Conservation (phyloP, 1,284 basidiomycete genomes). For the Kalmanozyma brasiliensis region DNA sequence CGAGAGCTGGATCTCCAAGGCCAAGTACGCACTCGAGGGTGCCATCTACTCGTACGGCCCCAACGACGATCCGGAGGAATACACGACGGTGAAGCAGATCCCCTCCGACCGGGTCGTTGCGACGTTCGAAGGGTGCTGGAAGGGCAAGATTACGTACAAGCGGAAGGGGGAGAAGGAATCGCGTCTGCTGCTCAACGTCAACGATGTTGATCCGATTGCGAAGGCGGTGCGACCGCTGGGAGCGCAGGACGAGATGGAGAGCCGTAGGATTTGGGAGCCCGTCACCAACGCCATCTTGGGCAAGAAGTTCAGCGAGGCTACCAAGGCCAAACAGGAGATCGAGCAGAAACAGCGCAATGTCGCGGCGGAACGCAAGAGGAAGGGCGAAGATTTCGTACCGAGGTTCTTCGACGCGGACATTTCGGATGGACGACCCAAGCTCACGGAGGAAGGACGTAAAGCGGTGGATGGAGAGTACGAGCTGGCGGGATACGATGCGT, state of each 20-base stretch:
- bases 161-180: slow-evolving; percentile 77
- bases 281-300: slow-evolving; percentile 76
- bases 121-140: slow-evolving; percentile 88
- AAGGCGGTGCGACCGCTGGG: slow-evolving; percentile 85
- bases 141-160: slow-evolving; percentile 82
- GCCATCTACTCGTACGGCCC: slow-evolving; percentile 81
- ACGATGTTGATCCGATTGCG: slow-evolving; percentile 78
- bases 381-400: slow-evolving; percentile 72
- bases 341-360: slow-evolving; percentile 61
- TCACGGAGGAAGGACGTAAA: slow-evolving; percentile 73
- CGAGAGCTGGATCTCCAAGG: slow-evolving; percentile 93
- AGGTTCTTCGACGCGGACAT: slow-evolving; percentile 81
- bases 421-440: slow-evolving; percentile 77
- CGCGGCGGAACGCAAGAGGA: slow-evolving; percentile 56
- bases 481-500: slow-evolving; percentile 39
- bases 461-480: slow-evolving; percentile 66
- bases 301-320: slow-evolving; percentile 78
- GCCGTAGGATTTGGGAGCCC: slow-evolving; percentile 85
- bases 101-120: slow-evolving; percentile 82
- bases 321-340: slow-evolving; percentile 61
- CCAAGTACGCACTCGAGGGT: slow-evolving; percentile 88
- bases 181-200: slow-evolving; percentile 80
- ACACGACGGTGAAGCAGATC: slow-evolving; percentile 90
- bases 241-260: slow-evolving; percentile 83
- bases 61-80: slow-evolving; percentile 74